phyloP scores from a whole-genome alignment of 129 eudicot species.

The Pittosporum tobira region DNA sequence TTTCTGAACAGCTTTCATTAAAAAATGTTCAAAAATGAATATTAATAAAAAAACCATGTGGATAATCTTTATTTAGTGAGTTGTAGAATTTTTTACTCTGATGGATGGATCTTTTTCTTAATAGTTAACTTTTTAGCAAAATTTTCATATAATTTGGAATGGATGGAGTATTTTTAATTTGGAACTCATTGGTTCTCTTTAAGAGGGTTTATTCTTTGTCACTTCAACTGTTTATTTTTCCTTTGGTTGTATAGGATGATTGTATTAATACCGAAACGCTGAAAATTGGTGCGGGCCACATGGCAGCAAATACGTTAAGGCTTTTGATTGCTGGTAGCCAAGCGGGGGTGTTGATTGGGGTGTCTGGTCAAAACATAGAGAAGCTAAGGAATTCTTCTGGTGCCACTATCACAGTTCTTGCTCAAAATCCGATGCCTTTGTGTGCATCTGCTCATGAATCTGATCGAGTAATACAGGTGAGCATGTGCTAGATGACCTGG shows the following conservation, averaged over 20 bases:
- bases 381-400: conserved; percentile 76
- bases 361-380: conserved; percentile 83
- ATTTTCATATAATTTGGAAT: too few relatives aligned
- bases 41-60: too few relatives aligned
- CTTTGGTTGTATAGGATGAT: conserved; percentile 54
- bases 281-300: conserved; percentile 65
- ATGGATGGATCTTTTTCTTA: too few relatives aligned
- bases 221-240: conserved; percentile 3
- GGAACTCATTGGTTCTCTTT: neutral
- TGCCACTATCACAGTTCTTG: conserved; percentile 77
- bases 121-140: too few relatives aligned
- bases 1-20: too few relatives aligned
- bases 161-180: conserved; percentile 4
- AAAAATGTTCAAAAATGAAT: too few relatives aligned
- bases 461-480: conserved; percentile 96
- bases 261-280: conserved; percentile 28
- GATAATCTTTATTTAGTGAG: too few relatives aligned
- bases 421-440: conserved; percentile 81
- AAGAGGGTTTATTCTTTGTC: neutral
- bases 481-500: neutral
- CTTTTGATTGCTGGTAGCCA: conserved; percentile 90
- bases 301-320: conserved; percentile 79
- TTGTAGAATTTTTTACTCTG: too few relatives aligned
- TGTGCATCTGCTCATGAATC: conserved; percentile 98
- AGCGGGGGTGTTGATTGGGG: conserved; percentile 89